These are phyloP conservation scores for Osmozyma mogii DNA, from an alignment of 805 yeast species.

Conservation along the genomic window DNA sequence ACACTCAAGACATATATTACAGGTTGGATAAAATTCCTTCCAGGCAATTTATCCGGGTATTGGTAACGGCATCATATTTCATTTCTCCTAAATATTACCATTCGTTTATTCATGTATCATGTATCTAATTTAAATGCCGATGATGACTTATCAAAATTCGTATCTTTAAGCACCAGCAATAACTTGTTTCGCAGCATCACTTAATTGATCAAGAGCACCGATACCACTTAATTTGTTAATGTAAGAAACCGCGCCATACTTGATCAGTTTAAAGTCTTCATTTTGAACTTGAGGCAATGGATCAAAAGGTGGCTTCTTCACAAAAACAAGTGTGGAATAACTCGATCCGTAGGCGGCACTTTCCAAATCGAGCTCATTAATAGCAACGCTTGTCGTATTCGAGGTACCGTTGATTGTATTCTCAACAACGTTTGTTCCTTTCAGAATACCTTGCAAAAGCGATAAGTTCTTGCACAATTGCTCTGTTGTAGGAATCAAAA, in stretches of 20 bases:
- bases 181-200: slow-evolving; percentile 10
- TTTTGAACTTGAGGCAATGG: slow-evolving; percentile 51
- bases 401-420: slow-evolving; percentile 13
- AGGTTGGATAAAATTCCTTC: too few relatives aligned
- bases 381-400: slow-evolving; percentile 21
- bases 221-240: slow-evolving; percentile 19
- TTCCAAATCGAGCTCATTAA: slow-evolving; percentile 51
- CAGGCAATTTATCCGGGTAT: too few relatives aligned
- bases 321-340: slow-evolving; percentile 64
- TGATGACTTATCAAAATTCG: neutral
- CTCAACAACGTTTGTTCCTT: slow-evolving; percentile 10
- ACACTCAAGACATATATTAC: too few relatives aligned
- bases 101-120: neutral
- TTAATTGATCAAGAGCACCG: slow-evolving; percentile 21
- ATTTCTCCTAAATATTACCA: too few relatives aligned
- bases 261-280: slow-evolving; percentile 24
- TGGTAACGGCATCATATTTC: too few relatives aligned
- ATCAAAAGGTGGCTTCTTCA: slow-evolving; percentile 56
- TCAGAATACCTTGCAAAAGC: slow-evolving; percentile 21
- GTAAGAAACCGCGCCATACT: slow-evolving; percentile 17
- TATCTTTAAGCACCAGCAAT: slow-evolving; percentile 4
- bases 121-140: too few relatives aligned
- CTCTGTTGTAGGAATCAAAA: slow-evolving; percentile 22
- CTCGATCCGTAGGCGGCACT: slow-evolving; percentile 76
- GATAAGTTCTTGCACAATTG: slow-evolving; percentile 24